A percentile compares a stretch with the other conserved stretches of the same genome.
These are phyloP conservation scores for Daldinia sp. DNA, from an alignment of 2,329 filamentous ascomycete species.

Conservation along the genomic window DNA sequence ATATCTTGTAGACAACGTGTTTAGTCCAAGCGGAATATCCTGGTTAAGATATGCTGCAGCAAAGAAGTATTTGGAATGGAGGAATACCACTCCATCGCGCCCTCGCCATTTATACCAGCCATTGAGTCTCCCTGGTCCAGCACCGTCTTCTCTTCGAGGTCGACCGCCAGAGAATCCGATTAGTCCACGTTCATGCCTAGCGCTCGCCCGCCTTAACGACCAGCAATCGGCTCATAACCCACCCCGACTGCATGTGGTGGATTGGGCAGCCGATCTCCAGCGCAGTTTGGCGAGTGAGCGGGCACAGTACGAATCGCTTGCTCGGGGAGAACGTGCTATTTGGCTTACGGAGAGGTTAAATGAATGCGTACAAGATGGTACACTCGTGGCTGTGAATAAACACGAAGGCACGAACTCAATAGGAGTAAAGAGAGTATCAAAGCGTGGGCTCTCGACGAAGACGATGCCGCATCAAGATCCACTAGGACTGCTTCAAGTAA, in stretches of 20 bases:
- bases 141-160: constrained; percentile 23
- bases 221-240: constrained; percentile 53
- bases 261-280: constrained; percentile 86
- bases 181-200: constrained; percentile 61
- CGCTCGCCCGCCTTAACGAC: constrained; percentile 69
- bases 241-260: constrained; percentile 73
- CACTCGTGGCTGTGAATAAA: constrained; percentile 64
- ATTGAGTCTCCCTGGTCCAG: constrained; percentile 43
- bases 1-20: constrained; percentile 77
- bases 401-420: constrained; percentile 49
- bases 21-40: constrained; percentile 80
- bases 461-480: constrained; percentile 73
- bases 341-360: constrained; percentile 77
- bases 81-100: constrained; percentile 52
- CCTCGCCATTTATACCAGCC: constrained; percentile 55
- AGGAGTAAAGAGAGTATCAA: constrained; percentile 40
- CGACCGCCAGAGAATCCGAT: constrained; percentile 35
- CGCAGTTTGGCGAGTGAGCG: constrained; percentile 79
- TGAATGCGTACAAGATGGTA: constrained; percentile 75
- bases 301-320: constrained; percentile 73
- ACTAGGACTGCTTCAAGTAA: constrained; percentile 78
- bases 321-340: constrained; percentile 71
- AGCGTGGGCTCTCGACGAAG: constrained; percentile 31
- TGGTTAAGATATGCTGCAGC: constrained; percentile 87
- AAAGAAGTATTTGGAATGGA: constrained; percentile 83